These are phyloP conservation scores for Saprolegnia parasitica DNA, from an alignment of 352 stramenopile genomes.

Conservation along the genomic window DNA sequence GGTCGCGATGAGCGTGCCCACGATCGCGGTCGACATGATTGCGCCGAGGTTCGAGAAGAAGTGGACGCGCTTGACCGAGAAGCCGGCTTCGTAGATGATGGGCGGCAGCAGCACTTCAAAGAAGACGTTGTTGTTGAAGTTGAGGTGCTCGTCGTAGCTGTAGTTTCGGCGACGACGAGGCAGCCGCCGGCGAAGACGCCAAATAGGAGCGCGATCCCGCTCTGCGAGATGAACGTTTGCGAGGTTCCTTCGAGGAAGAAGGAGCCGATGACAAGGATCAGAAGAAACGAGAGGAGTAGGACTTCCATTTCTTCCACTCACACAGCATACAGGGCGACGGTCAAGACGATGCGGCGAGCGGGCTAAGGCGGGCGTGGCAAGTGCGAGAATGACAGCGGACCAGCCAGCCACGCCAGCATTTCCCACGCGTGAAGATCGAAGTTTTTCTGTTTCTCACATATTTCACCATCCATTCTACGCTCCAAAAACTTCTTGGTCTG, in stretches of 20 bases:
- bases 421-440: background rate
- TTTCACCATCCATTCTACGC: background rate
- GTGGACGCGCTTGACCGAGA: constrained; percentile 77
- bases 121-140: constrained; percentile 84
- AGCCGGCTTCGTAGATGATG: constrained; percentile 85
- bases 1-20: constrained; percentile 74
- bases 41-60: constrained; percentile 85
- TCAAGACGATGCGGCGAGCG: background rate
- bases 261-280: constrained; percentile 83
- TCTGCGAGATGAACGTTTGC: constrained; percentile 82
- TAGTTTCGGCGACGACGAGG: constrained; percentile 56
- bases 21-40: constrained; percentile 78
- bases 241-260: constrained; percentile 82
- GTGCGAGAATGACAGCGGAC: background rate
- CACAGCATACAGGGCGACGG: constrained; percentile 2
- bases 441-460: background rate
- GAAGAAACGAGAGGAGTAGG: constrained; percentile 78
- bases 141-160: constrained; percentile 45
- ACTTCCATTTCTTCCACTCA: constrained; percentile 58
- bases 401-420: background rate
- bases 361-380: background rate
- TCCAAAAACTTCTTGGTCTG: background rate
- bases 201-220: constrained; percentile 78
- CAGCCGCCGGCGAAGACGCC: constrained; percentile 65
- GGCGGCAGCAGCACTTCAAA: constrained; percentile 81